Conservation (phyloP, 192 early-diverging fungal species). For the Neocallimastix lanati region DNA sequence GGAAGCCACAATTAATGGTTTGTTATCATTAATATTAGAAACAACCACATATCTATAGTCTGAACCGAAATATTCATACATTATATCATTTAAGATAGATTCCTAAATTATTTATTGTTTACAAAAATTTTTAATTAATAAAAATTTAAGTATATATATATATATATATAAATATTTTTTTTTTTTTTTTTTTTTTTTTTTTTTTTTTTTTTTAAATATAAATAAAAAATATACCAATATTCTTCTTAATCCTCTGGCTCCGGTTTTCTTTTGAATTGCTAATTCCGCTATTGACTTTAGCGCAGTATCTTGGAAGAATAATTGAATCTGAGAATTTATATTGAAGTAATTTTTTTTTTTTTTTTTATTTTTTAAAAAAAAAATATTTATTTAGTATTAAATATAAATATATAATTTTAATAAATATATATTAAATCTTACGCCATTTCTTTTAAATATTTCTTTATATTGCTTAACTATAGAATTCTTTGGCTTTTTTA, state of each 20-base stretch:
- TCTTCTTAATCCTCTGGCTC: constrained; percentile 68
- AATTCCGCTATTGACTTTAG: constrained; percentile 50
- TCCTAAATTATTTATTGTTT: constrained; percentile 20
- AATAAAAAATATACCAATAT: constrained; percentile 22
- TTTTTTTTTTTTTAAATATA: no score
- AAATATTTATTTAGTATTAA: no score
- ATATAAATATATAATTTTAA: no score
- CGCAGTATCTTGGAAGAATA: constrained; percentile 47
- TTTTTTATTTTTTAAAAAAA: not conserved
- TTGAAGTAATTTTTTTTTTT: not conserved
- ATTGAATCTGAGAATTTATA: constrained; percentile 31
- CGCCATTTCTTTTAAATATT: constrained; percentile 44
- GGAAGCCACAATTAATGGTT: not conserved
- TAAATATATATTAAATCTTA: constrained; percentile 9
- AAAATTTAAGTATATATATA: no score
- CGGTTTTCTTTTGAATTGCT: constrained; percentile 64
- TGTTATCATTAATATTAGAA: not conserved
- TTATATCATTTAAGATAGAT: constrained; percentile 51
- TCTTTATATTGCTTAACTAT: constrained; percentile 63
- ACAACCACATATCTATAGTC: constrained; percentile 54
- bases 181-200: no score
- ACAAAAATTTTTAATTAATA: no score
- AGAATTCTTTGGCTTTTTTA: constrained; percentile 69
- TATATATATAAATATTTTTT: no score
- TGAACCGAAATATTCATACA: constrained; percentile 64